Percentiles rank a stretch among this genome's conserved stretches.
Conservation (phyloP, 2,329 filamentous ascomycete genomes). For the Talaromyces sp. region DNA sequence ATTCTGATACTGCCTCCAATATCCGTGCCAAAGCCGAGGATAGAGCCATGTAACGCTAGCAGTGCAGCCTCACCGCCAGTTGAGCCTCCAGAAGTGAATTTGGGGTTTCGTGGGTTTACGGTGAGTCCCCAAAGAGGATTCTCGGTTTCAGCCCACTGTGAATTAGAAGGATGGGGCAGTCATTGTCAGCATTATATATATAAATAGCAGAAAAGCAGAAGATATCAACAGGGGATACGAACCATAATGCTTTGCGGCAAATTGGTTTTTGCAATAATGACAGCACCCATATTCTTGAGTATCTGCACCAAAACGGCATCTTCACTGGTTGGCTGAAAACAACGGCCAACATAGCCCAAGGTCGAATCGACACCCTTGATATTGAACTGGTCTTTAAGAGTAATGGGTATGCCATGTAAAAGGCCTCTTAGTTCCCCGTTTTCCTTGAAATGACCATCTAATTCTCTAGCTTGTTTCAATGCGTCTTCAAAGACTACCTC, state of each 20-base stretch:
- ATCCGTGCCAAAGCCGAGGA: conserved; percentile 63
- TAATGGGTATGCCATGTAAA: conserved; percentile 53
- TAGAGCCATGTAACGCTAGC: conserved; percentile 59
- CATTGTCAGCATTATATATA: background rate
- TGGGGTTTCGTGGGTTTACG: conserved; percentile 40
- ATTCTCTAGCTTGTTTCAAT: conserved; percentile 22
- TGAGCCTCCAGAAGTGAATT: conserved; percentile 36
- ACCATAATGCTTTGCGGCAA: conserved; percentile 59
- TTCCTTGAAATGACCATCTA: conserved; percentile 29
- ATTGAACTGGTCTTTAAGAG: conserved; percentile 60
- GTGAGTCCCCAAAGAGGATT: conserved; percentile 47
- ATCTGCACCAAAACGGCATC: conserved; percentile 12
- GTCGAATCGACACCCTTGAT: conserved; percentile 56
- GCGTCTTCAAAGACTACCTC: conserved; percentile 29
- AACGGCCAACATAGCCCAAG: conserved; percentile 42
- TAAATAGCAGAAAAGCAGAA: background rate
- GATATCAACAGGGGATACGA: conserved; percentile 29
- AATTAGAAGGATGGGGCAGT: too few relatives aligned
- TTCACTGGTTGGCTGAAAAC: conserved; percentile 48
- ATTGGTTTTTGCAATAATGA: conserved; percentile 55
- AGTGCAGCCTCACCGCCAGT: conserved; percentile 58
- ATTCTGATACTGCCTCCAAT: conserved; percentile 57
- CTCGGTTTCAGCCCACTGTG: conserved; percentile 16
- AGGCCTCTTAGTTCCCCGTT: conserved; percentile 44
- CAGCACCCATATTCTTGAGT: conserved; percentile 45